Conservation (phyloP, 768 basidiomycete species). For the Xerocomus spinulosus region DNA sequence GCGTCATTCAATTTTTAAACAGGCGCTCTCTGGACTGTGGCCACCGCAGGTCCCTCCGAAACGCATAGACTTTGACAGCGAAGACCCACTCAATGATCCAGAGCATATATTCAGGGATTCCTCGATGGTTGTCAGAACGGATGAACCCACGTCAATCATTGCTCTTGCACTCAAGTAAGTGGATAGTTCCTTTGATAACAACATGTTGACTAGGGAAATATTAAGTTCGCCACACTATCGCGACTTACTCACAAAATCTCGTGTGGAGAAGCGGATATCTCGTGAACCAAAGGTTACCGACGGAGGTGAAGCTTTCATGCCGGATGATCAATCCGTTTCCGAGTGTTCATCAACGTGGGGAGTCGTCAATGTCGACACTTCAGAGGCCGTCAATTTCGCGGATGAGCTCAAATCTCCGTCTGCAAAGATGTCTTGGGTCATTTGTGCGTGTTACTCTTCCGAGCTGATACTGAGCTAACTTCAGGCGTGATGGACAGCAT, state of each 20-base stretch:
- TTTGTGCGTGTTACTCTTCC: conserved; percentile 47
- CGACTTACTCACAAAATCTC: conserved; percentile 72
- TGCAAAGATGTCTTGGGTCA: conserved; percentile 76
- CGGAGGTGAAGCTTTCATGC: conserved; percentile 85
- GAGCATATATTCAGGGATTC: conserved; percentile 96
- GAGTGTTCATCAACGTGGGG: conserved; percentile 92
- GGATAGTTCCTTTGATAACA: not conserved
- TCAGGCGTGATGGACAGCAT: conserved; percentile 45
- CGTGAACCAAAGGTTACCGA: conserved; percentile 55
- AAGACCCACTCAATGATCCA: conserved; percentile 69
- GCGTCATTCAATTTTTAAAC: conserved; percentile 73
- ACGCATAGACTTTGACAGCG: conserved; percentile 55
- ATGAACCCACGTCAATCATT: conserved; percentile 97
- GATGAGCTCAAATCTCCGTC: conserved; percentile 74
- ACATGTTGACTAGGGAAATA: conserved; percentile 3
- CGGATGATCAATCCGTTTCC: conserved; percentile 76
- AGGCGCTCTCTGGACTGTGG: conserved; percentile 63
- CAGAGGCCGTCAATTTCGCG: conserved; percentile 62
- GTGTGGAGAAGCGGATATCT: conserved; percentile 69
- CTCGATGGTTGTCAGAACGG: conserved; percentile 90
- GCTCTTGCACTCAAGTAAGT: conserved; percentile 86
- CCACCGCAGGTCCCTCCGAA: conserved; percentile 48
- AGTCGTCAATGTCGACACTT: conserved; percentile 76
- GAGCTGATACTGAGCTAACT: conserved; percentile 3
- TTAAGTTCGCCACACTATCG: conserved; percentile 75